Percentiles rank a stretch among this genome's conserved stretches.
Evolutionary conservation across 164 flowering plant genomes (phyloP).

Genomic region (Malania oleifera): DNA sequence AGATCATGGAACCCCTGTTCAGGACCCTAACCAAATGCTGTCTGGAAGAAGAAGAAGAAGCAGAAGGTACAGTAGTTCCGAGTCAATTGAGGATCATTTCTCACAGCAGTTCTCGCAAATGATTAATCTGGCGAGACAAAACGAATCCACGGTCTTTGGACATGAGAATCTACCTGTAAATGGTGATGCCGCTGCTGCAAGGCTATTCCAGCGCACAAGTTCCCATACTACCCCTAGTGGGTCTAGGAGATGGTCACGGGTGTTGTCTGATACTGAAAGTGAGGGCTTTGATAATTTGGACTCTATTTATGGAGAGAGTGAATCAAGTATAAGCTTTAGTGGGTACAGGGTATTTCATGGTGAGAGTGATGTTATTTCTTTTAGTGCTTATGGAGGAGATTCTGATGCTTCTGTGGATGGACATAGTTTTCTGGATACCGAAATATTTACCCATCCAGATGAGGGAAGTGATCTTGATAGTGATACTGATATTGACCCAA

Average conservation of each 20-base stretch:
- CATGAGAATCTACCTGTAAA: conserved; percentile 34
- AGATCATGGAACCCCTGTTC: conserved; percentile 38
- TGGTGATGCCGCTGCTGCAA: conserved; percentile 26
- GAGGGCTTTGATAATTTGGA: conserved; percentile 53
- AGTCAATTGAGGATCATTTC: conserved; percentile 55
- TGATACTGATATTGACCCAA: conserved; percentile 92
- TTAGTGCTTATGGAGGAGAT: conserved; percentile 60
- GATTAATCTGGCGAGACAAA: conserved; percentile 49
- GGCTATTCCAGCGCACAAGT: conserved; percentile 34
- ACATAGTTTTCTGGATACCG: conserved; percentile 42
- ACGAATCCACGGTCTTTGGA: conserved; percentile 26
- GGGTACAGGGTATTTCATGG: conserved; percentile 41
- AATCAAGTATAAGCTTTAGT: conserved; percentile 59
- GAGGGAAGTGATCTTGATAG: conserved; percentile 42
- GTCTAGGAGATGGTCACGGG: conserved; percentile 66
- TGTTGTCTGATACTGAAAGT: conserved; percentile 70
- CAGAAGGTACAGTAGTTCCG: conserved; percentile 57
- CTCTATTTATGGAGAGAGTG: conserved; percentile 70
- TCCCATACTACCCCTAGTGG: conserved; percentile 61
- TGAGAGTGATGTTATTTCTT: conserved; percentile 63
- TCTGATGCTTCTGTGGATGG: conserved; percentile 77
- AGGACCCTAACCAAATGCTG: conserved; percentile 26
- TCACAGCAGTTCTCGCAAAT: conserved; percentile 59
- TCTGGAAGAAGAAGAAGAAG: conserved; percentile 40
- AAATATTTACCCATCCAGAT: conserved; percentile 36